These are phyloP conservation scores for Hansenula lynferdii DNA, from an alignment of 1,139 yeast species.

Conservation along the genomic window DNA sequence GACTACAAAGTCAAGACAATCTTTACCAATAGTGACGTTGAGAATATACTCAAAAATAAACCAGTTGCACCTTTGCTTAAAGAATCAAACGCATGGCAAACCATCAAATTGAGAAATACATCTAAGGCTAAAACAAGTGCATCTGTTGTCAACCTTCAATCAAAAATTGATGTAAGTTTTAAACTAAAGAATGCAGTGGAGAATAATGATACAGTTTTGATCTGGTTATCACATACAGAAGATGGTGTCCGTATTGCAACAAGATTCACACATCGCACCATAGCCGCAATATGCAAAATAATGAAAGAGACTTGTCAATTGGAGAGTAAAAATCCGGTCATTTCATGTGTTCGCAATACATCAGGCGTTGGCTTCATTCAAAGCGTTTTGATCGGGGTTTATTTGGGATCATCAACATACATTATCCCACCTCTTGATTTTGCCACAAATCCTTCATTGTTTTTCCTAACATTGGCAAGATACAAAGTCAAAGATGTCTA, in stretches of 20 bases:
- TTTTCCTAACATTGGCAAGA: conserved; percentile 68
- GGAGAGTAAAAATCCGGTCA: conserved; percentile 63
- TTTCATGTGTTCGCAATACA: conserved; percentile 86
- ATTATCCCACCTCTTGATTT: conserved; percentile 76
- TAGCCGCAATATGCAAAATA: conserved; percentile 79
- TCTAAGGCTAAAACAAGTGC: conserved; percentile 57
- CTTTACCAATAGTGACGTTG: conserved; percentile 76
- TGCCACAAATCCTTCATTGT: conserved; percentile 69
- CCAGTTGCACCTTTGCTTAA: conserved; percentile 62
- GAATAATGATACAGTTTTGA: conserved; percentile 42
- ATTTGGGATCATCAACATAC: conserved; percentile 81
- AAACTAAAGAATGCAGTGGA: conserved; percentile 31
- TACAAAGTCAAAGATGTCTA: conserved; percentile 83
- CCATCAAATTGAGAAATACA: conserved; percentile 55
- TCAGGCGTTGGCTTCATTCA: conserved; percentile 86
- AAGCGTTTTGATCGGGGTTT: conserved; percentile 76
- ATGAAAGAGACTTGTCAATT: conserved; percentile 90
- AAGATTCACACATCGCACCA: conserved; percentile 52
- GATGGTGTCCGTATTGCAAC: conserved; percentile 71
- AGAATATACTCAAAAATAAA: conserved; percentile 64
- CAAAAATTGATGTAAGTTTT: conserved; percentile 39
- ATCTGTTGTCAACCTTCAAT: conserved; percentile 36
- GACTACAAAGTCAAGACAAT: conserved; percentile 71
- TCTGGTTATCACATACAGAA: conserved; percentile 67
- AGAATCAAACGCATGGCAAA: conserved; percentile 36